Evolutionary conservation across 2,329 filamentous ascomycete genomes (phyloP), one percentile per base, ranked within the genome.

Genomic region (Phaeophleospora eucalypticola): DNA sequence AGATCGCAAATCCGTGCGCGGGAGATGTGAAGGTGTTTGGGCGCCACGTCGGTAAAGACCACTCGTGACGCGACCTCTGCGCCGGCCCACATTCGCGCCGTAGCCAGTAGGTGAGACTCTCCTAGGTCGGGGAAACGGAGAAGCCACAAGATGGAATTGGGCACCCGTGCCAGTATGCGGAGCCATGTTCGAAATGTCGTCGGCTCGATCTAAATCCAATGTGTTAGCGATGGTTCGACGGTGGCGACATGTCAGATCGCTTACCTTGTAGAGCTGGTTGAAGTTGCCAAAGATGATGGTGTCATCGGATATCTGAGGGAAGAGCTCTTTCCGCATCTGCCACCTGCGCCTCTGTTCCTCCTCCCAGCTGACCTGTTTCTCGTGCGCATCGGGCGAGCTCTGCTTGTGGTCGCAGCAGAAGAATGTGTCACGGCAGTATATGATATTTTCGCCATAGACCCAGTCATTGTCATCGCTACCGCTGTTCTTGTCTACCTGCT

Each of bases 401-500:
- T 97, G 90, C 40, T 87, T 82, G 66, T 98, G 93, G 57, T 98
- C 93, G 62, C 93, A 97, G 65, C 93, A 98, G 73, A 98, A 98
- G 71, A 98, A 98, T 0, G 90, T 96, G 60, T 96, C 87, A 6
- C 86, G 82, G 44, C 89, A 94, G 67, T 90, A 98, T 43, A 98
- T 87, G 53, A 98, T 87, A 64, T 96, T 98, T 68, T 98, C 93
- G 2, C 87, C 88, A 64, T 98, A 98, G 29, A 98, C 82, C 93
- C 93, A 98, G 49, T 86, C 79, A 24, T 88, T 85, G 19, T 64
- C 48, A 14, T 61, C 58, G 40, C 81, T 79, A 33, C 84, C 83
- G 42, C 82, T 83, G 48, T 89, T 83, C 29, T 78, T 73, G 54
- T 82, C 80, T 4, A 77, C 65, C 0, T 80, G 59, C 36, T 76